Percentiles rank a stretch among this genome's conserved stretches.
These are phyloP conservation scores for Ceratocystis variospora DNA, from an alignment of 2,329 filamentous ascomycete genomes.

Conservation along the genomic window DNA sequence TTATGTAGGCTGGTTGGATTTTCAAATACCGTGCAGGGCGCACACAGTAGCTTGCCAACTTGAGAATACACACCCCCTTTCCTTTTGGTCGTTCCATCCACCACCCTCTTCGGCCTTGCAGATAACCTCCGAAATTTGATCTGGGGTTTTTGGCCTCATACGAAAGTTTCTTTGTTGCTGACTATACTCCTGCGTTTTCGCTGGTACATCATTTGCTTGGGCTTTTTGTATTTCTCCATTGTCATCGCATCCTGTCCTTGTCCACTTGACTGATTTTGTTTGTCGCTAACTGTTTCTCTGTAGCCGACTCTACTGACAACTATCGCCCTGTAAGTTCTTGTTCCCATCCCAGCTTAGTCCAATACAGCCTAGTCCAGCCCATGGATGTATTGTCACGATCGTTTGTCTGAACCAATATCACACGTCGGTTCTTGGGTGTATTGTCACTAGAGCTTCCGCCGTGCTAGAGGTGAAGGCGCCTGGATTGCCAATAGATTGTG, in stretches of 20 bases:
- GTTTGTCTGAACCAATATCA: background rate
- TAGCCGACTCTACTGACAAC: conserved; percentile 47
- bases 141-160: background rate
- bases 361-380: no score
- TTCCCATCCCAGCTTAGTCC: background rate
- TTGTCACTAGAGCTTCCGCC: background rate
- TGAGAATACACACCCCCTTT: background rate
- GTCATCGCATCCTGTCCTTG: background rate
- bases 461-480: background rate
- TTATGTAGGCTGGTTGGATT: background rate
- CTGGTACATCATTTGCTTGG: background rate
- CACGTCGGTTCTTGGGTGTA: background rate
- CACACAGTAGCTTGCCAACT: background rate
- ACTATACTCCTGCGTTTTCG: background rate
- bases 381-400: no score
- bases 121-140: background rate
- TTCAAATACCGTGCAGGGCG: background rate
- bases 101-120: background rate
- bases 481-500: background rate
- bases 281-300: conserved; percentile 29
- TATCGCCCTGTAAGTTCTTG: conserved; percentile 43
- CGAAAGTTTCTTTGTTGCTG: background rate
- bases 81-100: background rate
- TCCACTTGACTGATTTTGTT: background rate
- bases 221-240: background rate